Percentiles rank a stretch among this genome's conserved stretches.
phyloP scores from a whole-genome alignment of 805 yeast genomes.

The Candida koratica region DNA sequence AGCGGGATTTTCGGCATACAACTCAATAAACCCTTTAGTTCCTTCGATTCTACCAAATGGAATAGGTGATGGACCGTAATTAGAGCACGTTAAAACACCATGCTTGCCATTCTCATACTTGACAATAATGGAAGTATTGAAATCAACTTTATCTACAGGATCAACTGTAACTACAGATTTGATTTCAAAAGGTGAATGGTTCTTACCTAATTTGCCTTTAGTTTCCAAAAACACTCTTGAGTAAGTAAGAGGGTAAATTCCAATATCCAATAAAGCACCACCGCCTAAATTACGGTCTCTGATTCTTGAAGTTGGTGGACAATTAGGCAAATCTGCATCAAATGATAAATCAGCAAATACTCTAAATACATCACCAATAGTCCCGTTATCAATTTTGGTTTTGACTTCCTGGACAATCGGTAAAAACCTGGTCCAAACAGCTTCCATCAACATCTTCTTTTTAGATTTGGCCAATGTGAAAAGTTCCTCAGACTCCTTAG shows the following conservation, averaged over 20 bases:
- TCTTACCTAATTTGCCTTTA: conserved; percentile 22
- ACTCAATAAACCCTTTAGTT: conserved; percentile 28
- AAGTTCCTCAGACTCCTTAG: conserved; percentile 40
- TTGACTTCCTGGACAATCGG: conserved; percentile 39
- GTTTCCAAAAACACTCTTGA: conserved; percentile 37
- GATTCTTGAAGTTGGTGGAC: conserved; percentile 33
- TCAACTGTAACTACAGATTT: conserved; percentile 35
- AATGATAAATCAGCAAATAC: conserved; percentile 42
- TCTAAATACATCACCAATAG: conserved; percentile 46
- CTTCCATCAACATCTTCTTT: conserved; percentile 53
- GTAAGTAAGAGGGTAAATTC: conserved; percentile 50
- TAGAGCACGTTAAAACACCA: conserved; percentile 34
- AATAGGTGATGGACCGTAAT: conserved; percentile 23
- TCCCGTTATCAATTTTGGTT: conserved; percentile 34
- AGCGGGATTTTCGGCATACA: conserved; percentile 31
- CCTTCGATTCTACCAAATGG: conserved; percentile 35
- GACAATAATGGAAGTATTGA: conserved; percentile 33
- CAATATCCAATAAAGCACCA: conserved; percentile 54
- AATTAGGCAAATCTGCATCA: conserved; percentile 28
- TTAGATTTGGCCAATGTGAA: conserved; percentile 41
- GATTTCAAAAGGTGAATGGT: conserved; percentile 23
- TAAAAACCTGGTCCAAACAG: conserved; percentile 54
- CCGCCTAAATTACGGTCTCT: conserved; percentile 48
- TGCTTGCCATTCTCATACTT: conserved; percentile 39
- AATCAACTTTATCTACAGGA: conserved; percentile 39